Conservation (phyloP, 2,329 filamentous ascomycete genomes). For the Cladosporium sp. region DNA sequence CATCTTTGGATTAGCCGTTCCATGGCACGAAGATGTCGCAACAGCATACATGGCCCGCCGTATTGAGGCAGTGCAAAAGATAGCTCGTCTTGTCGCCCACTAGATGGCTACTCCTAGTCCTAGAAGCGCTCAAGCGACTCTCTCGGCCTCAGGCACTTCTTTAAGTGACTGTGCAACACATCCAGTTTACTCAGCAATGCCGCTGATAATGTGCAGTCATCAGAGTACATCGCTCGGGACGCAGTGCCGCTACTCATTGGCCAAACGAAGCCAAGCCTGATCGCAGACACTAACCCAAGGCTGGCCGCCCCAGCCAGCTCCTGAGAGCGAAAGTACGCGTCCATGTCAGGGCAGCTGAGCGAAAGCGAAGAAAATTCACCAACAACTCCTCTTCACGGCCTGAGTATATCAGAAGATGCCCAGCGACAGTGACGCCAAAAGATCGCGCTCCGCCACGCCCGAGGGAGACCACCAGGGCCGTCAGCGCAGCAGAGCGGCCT, state of each 20-base stretch:
- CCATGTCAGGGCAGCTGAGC: conserved; percentile 9
- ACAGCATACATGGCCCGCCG: neutral
- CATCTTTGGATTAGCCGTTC: neutral
- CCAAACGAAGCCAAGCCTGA: conserved; percentile 13
- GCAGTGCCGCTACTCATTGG: neutral
- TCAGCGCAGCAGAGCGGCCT: conserved; percentile 37
- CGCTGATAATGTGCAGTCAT: conserved; percentile 16
- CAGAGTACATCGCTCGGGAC: conserved; percentile 11
- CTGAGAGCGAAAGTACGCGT: conserved; percentile 12
- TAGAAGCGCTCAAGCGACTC: conserved; percentile 6
- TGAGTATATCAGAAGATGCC: conserved; percentile 1
- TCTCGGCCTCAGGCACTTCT: conserved; percentile 16
- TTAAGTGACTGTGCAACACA: conserved; percentile 3
- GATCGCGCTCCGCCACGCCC: conserved; percentile 15
- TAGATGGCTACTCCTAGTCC: conserved; percentile 5
- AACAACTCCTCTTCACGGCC: neutral
- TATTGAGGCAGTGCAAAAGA: conserved; percentile 18
- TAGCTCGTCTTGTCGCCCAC: conserved; percentile 10
- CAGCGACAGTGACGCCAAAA: conserved; percentile 13
- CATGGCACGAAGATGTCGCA: neutral
- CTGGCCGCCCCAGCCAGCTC: conserved; percentile 9
- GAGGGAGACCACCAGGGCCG: conserved; percentile 28
- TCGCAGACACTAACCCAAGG: conserved; percentile 8
- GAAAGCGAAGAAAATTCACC: conserved; percentile 1
- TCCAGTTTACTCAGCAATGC: neutral